Percentiles rank a stretch among this genome's conserved stretches.
Conservation (phyloP, 1,284 basidiomycete species). For the Ustilago hordei region DNA sequence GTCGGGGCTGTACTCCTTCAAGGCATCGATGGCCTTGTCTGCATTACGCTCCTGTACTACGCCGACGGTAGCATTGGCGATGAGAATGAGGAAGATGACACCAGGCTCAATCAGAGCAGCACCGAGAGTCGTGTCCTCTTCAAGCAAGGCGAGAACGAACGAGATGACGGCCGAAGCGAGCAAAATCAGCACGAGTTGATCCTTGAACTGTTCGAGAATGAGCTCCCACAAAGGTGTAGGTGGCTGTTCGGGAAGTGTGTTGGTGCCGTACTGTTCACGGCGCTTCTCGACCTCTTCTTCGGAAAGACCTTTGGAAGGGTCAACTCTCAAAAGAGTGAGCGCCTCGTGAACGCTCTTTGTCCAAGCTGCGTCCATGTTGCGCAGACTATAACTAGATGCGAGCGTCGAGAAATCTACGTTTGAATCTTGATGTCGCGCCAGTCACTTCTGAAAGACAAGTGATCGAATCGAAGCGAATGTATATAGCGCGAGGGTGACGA, state of each 20-base stretch:
- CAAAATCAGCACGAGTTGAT: slow-evolving; percentile 68
- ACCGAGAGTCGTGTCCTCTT: slow-evolving; percentile 62
- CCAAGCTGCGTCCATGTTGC: slow-evolving; percentile 66
- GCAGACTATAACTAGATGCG: not conserved
- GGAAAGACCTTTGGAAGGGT: slow-evolving; percentile 58
- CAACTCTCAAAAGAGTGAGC: slow-evolving; percentile 54
- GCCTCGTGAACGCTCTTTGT: slow-evolving; percentile 60
- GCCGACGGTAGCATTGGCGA: slow-evolving; percentile 68
- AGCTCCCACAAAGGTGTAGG: slow-evolving; percentile 91
- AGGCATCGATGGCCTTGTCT: slow-evolving; percentile 68
- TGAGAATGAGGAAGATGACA: slow-evolving; percentile 69
- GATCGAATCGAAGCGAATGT: not conserved
- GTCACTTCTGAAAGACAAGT: slow-evolving; percentile 1
- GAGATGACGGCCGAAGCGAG: slow-evolving; percentile 67
- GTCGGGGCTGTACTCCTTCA: slow-evolving; percentile 67
- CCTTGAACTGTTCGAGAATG: slow-evolving; percentile 91
- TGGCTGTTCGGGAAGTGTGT: slow-evolving; percentile 83
- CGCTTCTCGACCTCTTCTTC: slow-evolving; percentile 50
- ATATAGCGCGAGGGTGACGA: too few relatives aligned
- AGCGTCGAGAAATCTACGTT: not conserved
- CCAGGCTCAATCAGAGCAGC: slow-evolving; percentile 67
- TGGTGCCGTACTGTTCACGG: slow-evolving; percentile 53
- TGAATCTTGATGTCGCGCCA: not conserved
- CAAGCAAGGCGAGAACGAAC: slow-evolving; percentile 65
- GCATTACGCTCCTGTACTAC: slow-evolving; percentile 69